Conservation (phyloP, 345 rosid genomes). For the Eucalyptus sp. region DNA sequence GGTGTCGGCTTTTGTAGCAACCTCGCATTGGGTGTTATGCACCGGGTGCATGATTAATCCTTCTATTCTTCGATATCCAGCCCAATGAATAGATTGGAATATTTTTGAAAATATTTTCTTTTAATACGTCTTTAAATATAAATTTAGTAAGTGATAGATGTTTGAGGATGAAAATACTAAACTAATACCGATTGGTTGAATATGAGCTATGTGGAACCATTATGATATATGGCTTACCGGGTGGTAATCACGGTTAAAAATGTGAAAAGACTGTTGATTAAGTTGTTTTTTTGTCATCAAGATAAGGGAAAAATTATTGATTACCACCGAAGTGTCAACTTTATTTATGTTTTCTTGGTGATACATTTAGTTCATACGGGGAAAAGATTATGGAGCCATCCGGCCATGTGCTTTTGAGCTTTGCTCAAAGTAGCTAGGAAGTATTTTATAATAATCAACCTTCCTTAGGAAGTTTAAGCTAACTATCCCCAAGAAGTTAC, state of each 20-base stretch:
- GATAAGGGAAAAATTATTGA: neutral
- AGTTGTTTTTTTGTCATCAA: neutral
- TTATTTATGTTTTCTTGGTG: neutral
- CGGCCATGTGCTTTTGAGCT: neutral
- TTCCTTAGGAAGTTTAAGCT: neutral
- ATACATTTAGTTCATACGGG: neutral
- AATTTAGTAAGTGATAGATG: neutral
- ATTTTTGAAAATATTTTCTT: too few species aligned
- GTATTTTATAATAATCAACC: neutral
- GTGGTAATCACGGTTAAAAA: neutral
- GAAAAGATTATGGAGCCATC: neutral
- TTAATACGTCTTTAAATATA: too few species aligned
- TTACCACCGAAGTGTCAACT: neutral
- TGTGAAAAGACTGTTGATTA: neutral
- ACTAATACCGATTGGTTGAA: neutral
- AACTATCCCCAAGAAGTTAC: neutral
- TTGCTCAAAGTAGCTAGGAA: neutral
- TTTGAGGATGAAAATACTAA: neutral
- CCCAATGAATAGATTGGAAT: neutral
- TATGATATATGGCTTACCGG: too few species aligned
- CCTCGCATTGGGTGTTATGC: neutral
- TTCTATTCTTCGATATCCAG: neutral
- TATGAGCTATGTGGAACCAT: neutral
- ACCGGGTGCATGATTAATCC: neutral
- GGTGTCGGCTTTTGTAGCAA: neutral